phyloP scores from a whole-genome alignment of 495 filamentous ascomycete genomes.

The Alectoria sarmentosa region DNA sequence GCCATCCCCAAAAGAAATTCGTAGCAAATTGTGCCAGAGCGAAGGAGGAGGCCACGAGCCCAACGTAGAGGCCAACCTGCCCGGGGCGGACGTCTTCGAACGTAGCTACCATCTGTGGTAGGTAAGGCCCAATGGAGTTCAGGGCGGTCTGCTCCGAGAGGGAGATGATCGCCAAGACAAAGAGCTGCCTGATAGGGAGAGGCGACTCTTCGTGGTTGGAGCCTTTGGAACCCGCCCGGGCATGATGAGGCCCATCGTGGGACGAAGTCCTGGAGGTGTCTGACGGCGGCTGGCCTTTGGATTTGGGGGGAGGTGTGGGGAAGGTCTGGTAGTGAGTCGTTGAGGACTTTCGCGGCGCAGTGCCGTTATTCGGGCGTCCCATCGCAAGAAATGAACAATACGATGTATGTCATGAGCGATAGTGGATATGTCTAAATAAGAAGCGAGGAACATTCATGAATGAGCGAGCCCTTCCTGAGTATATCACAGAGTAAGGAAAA shows the following conservation, averaged over 20 bases:
- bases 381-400: neutral
- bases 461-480: neutral
- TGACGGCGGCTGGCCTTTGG: slow-evolving; percentile 56
- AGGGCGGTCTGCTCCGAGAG: slow-evolving; percentile 92
- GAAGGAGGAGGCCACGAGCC: slow-evolving; percentile 80
- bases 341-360: slow-evolving; percentile 53
- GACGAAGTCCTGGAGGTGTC: slow-evolving; percentile 37
- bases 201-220: slow-evolving; percentile 47
- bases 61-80: slow-evolving; percentile 82
- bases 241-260: slow-evolving; percentile 18
- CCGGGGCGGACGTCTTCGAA: slow-evolving; percentile 70
- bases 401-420: neutral
- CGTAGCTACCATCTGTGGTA: slow-evolving; percentile 80
- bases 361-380: slow-evolving; percentile 15
- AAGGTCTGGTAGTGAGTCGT: slow-evolving; percentile 91
- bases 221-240: slow-evolving; percentile 28
- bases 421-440: neutral
- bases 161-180: slow-evolving; percentile 78
- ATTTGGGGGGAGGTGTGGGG: slow-evolving; percentile 78
- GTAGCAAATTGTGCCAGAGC: slow-evolving; percentile 87
- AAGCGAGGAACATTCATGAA: neutral
- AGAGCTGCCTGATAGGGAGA: slow-evolving; percentile 74
- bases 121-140: slow-evolving; percentile 93
- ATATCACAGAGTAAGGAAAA: neutral
- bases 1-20: slow-evolving; percentile 90